Conservation (phyloP, 768 basidiomycete species). For the Butyriboletus loyo region DNA sequence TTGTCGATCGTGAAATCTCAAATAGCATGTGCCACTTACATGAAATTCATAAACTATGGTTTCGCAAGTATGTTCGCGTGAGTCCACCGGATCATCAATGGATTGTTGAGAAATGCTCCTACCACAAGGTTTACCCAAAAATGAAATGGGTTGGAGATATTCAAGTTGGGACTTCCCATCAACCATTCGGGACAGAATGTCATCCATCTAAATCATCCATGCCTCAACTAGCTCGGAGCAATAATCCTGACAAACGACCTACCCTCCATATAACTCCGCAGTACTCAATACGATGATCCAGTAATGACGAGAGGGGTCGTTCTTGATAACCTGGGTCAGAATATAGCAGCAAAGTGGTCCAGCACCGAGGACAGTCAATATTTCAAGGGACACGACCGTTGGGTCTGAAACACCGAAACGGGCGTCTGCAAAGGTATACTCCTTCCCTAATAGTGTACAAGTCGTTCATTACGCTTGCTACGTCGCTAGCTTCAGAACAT, state of each 20-base stretch:
- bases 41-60: slow-evolving; percentile 71
- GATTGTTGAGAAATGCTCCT: slow-evolving; percentile 29
- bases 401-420: slow-evolving; percentile 81
- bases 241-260: slow-evolving; percentile 13
- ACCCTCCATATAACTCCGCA: slow-evolving; percentile 78
- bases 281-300: slow-evolving; percentile 80
- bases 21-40: slow-evolving; percentile 45
- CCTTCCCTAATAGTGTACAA: slow-evolving; percentile 52
- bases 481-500: slow-evolving; percentile 24
- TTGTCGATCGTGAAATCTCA: neutral
- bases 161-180: slow-evolving; percentile 65
- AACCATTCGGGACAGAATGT: slow-evolving; percentile 89
- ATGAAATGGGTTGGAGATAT: slow-evolving; percentile 66
- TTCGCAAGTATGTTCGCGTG: neutral
- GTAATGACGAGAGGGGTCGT: slow-evolving; percentile 55
- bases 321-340: slow-evolving; percentile 57
- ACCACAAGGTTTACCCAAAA: slow-evolving; percentile 83
- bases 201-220: slow-evolving; percentile 58
- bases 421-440: slow-evolving; percentile 76
- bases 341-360: slow-evolving; percentile 75
- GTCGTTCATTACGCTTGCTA: neutral
- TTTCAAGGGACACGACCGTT: slow-evolving; percentile 76
- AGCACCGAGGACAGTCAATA: slow-evolving; percentile 73
- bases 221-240: neutral
- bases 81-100: neutral